Evolutionary conservation across 129 eudicot species (phyloP).

Genomic region (Heracleum sosnowskyi): DNA sequence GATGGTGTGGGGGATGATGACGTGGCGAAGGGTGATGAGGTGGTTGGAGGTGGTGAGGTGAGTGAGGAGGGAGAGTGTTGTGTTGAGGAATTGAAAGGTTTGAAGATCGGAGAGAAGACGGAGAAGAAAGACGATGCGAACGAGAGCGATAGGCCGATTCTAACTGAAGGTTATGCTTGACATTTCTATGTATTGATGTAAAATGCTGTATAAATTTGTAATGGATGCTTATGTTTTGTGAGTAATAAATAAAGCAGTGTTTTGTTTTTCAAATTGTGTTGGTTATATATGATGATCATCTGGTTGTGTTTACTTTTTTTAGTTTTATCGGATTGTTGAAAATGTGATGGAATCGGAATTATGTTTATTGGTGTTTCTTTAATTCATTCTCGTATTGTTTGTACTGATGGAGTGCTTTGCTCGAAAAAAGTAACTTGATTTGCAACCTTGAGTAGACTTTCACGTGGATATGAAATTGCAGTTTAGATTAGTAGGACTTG

Average conservation of each 20-base stretch:
- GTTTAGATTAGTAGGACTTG: neutral
- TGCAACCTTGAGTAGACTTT: neutral
- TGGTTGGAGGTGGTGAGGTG: conserved; percentile 27
- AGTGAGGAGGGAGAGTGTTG: conserved; percentile 38
- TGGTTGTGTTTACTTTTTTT: neutral
- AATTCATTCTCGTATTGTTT: neutral
- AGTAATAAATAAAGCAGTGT: conserved; percentile 1
- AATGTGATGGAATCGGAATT: neutral
- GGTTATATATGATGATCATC: neutral
- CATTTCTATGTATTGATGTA: neutral
- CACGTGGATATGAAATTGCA: neutral
- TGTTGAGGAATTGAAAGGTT: conserved; percentile 55
- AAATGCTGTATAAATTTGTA: neutral
- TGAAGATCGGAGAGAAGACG: conserved; percentile 50
- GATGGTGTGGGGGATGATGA: conserved; percentile 31
- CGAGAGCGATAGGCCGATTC: conserved; percentile 30
- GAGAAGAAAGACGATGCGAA: conserved; percentile 21
- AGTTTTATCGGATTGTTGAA: neutral
- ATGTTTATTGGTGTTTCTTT: neutral
- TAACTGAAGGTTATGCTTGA: conserved; percentile 57
- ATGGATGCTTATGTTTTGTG: neutral
- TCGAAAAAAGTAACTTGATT: neutral
- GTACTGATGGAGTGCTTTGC: neutral
- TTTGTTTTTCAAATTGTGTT: neutral
- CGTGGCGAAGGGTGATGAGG: conserved; percentile 28